These are phyloP conservation scores for Suillus ampliporus DNA, from an alignment of 768 basidiomycete genomes.

Conservation along the genomic window DNA sequence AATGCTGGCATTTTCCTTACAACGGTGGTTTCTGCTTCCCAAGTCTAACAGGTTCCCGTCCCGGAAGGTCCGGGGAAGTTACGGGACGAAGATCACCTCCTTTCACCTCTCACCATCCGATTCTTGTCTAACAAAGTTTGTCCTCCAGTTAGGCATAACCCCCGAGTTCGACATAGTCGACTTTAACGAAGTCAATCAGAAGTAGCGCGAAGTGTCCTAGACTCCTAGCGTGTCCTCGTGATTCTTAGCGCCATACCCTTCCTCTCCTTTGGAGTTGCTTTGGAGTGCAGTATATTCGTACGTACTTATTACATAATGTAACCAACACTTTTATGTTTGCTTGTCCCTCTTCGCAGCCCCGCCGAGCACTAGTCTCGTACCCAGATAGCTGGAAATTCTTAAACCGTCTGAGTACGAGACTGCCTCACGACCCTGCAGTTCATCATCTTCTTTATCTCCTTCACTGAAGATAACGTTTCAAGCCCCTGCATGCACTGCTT, in stretches of 20 bases:
- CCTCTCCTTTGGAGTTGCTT: too few relatives aligned
- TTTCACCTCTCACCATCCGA: slow-evolving; percentile 52
- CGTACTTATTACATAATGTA: too few relatives aligned
- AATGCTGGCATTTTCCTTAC: background rate
- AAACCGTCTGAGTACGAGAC: too few relatives aligned
- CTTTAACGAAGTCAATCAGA: slow-evolving; percentile 68
- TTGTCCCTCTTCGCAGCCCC: too few relatives aligned
- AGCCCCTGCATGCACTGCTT: slow-evolving; percentile 15
- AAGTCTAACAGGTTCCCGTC: background rate
- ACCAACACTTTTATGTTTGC: too few relatives aligned
- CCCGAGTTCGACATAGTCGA: slow-evolving; percentile 74
- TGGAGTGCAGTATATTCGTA: too few relatives aligned
- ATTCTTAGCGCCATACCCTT: slow-evolving; percentile 49
- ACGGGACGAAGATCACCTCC: slow-evolving; percentile 71
- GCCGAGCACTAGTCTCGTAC: too few relatives aligned
- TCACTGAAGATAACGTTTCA: slow-evolving; percentile 28
- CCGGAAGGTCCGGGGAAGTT: background rate
- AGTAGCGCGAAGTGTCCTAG: slow-evolving; percentile 80
- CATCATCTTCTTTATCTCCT: too few relatives aligned
- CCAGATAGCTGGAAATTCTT: too few relatives aligned
- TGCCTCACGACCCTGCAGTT: too few relatives aligned
- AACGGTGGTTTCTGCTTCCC: background rate
- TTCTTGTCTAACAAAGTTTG: slow-evolving; percentile 52
- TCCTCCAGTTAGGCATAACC: slow-evolving; percentile 61
- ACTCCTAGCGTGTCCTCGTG: slow-evolving; percentile 60